Evolutionary conservation across 1,284 basidiomycete species (phyloP), one percentile per base, ranked within the genome.

Genomic region (Leucoagaricus sp.): DNA sequence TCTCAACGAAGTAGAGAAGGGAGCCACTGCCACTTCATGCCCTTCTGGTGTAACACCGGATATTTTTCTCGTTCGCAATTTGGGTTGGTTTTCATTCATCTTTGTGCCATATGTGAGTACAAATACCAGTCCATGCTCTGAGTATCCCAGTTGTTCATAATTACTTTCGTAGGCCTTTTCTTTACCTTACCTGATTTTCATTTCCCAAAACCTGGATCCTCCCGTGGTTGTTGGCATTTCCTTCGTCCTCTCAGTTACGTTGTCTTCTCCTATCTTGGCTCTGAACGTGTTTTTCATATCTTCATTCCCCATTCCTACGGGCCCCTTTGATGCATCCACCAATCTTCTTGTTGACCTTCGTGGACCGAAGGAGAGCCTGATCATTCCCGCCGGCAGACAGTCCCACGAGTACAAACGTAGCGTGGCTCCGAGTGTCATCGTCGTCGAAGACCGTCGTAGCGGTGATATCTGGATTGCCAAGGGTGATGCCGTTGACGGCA

Each of bases 391-490:
- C 33, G 78, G 74, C 66, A n/a, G n/a, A n/a, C n/a, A n/a, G n/a
- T 79, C 79, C 17, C 74, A 79, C 59, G 79, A 83, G 55, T 84
- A 83, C 68, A 88, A 86, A 66, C 80, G 80, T 53, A 86, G 84
- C 64, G 81, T 76, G 44, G 84, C 81, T 61, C 77, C 77, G 19
- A 85, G 81, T 58, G 73, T 83, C 52, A 88, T 85, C 9, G 80
- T 87, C 33, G 81, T 89, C 19, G 85, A 89, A 65, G 82, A 80
- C 28, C 79, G 85, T 45, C 83, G 84, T 47, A 86, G 85, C 62
- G 84, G 84, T 25, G 86, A 89, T 63, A 80, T 89, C 23, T 88
- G 87, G 87, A 66, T 89, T 60, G 65, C 78, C 7, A 85, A 86
- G 55, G 85, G 86, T 15, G 81, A 88, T 59, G 87, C 86, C 8